These are phyloP conservation scores for Rhododendron griersonianum DNA, from an alignment of 148 eudicot species.

Conservation along the genomic window DNA sequence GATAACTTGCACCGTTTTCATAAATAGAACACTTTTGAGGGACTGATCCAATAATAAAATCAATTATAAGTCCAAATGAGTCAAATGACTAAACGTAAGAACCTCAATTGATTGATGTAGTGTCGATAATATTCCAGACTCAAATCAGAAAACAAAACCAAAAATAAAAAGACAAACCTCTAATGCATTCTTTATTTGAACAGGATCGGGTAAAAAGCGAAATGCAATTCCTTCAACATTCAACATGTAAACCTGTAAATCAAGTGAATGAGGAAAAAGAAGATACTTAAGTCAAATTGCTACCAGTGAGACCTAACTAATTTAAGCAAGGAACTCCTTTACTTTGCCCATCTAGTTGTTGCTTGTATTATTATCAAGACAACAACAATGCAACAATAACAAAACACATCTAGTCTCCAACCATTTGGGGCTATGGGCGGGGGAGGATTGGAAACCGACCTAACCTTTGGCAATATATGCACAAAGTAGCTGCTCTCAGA, in stretches of 20 bases:
- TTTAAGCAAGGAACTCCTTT: background rate
- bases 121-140: background rate
- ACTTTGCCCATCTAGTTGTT: background rate
- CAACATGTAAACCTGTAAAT: slow-evolving; percentile 72
- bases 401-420: background rate
- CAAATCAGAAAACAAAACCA: slow-evolving; percentile 3
- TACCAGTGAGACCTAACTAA: background rate
- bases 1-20: background rate
- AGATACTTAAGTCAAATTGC: background rate
- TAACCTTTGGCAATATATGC: background rate
- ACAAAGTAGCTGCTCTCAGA: too few species aligned
- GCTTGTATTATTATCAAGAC: background rate
- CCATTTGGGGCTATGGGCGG: background rate
- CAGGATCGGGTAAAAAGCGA: slow-evolving; percentile 92
- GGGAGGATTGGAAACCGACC: background rate
- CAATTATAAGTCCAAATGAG: background rate
- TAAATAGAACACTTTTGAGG: background rate
- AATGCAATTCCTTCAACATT: slow-evolving; percentile 98
- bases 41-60: background rate
- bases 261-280: background rate
- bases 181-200: slow-evolving; percentile 89
- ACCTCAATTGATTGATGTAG: background rate
- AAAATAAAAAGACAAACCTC: slow-evolving; percentile 45
- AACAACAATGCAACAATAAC: background rate
- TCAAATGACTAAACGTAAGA: background rate